phyloP scores from a whole-genome alignment of 2,329 filamentous ascomycete species.

The Colletotrichum sp. region DNA sequence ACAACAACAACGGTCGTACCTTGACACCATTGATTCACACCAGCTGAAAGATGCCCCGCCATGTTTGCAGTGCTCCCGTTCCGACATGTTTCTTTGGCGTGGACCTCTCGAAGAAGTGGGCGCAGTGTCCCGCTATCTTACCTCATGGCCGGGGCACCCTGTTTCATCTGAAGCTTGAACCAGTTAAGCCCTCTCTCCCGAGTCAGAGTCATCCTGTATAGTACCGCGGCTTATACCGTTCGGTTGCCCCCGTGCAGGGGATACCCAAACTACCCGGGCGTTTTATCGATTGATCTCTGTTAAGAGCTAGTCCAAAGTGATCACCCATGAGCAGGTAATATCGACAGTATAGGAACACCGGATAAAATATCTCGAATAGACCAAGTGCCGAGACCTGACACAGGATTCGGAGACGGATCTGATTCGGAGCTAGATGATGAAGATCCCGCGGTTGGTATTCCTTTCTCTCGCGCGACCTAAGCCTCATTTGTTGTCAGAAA shows the following conservation, averaged over 20 bases:
- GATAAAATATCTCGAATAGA: background rate
- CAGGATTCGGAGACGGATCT: background rate
- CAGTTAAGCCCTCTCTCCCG: background rate
- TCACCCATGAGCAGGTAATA: background rate
- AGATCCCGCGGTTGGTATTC: background rate
- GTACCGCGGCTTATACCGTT: background rate
- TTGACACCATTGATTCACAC: background rate
- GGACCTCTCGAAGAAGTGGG: background rate
- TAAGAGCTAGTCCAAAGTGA: background rate
- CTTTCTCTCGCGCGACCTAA: background rate
- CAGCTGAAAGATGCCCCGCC: background rate
- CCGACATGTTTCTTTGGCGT: background rate
- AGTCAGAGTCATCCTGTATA: background rate
- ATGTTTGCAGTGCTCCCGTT: background rate
- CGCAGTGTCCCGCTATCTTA: background rate
- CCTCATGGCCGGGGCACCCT: background rate
- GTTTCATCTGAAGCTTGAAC: conserved; percentile 17
- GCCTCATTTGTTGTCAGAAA: background rate
- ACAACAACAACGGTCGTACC: background rate
- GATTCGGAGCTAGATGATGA: too few relatives aligned
- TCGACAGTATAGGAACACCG: background rate
- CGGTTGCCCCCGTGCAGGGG: background rate
- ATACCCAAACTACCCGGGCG: background rate
- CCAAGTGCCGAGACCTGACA: background rate
- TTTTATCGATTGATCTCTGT: background rate